A percentile compares a stretch with the other conserved stretches of the same genome.
Conservation (phyloP, 225 moss, liverwort and hornwort genomes). For the Pleurozium schreberi region DNA sequence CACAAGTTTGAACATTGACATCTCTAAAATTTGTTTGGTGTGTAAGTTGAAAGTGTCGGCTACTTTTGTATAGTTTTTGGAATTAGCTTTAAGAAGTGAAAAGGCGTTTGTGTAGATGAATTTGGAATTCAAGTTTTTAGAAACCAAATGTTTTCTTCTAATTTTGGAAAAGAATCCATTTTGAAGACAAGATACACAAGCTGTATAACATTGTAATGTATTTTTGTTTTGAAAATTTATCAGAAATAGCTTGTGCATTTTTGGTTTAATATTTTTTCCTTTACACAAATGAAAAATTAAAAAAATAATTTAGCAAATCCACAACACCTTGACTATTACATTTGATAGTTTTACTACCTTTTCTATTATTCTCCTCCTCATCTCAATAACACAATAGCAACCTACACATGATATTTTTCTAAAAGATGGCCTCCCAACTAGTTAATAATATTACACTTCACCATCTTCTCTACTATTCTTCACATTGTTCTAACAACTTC, state of each 20-base stretch:
- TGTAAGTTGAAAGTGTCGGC: too few species aligned
- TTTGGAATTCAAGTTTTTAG: not conserved
- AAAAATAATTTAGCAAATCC: not conserved
- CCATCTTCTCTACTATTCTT: not conserved
- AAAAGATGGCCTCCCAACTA: not conserved
- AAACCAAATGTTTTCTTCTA: not conserved
- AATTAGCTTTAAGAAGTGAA: not conserved
- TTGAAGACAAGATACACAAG: too few species aligned
- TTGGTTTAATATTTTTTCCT: not conserved
- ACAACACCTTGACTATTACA: not conserved
- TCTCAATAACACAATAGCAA: not conserved
- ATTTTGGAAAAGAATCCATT: too few species aligned
- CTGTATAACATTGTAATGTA: not conserved
- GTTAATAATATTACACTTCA: not conserved
- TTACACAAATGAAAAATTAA: not conserved
- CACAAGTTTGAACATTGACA: not conserved
- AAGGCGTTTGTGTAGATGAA: not conserved
- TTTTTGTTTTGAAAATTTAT: not conserved
- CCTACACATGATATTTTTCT: fast-evolving
- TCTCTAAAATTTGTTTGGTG: not conserved
- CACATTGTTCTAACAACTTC: not conserved
- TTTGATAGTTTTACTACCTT: not conserved
- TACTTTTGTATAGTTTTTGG: not conserved
- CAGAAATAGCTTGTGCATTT: not conserved
- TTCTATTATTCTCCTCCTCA: not conserved